A percentile compares a stretch with the other conserved stretches of the same genome.
Conservation (phyloP, 208 protist species). For the Trypanosoma boissoni region DNA sequence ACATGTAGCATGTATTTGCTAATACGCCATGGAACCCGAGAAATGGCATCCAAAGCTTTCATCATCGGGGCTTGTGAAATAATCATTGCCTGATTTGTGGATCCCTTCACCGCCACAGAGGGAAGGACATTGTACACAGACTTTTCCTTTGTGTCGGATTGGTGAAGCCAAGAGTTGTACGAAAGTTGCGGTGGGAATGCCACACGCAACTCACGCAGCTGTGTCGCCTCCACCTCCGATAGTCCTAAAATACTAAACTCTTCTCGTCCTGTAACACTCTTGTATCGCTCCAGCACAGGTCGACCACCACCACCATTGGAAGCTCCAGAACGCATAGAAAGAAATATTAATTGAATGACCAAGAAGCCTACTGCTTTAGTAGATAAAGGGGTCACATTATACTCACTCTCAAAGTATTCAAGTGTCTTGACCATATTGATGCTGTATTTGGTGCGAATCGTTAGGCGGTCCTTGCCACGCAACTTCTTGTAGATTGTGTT, state of each 20-base stretch:
- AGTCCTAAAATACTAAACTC: slow-evolving; percentile 73
- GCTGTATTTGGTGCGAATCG: slow-evolving; percentile 55
- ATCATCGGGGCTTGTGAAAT: slow-evolving; percentile 91
- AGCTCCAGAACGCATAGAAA: slow-evolving; percentile 41
- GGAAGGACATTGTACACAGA: slow-evolving; percentile 90
- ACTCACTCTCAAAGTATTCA: slow-evolving; percentile 87
- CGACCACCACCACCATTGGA: slow-evolving; percentile 28
- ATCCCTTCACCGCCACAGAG: slow-evolving; percentile 83
- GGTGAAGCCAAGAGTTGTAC: slow-evolving; percentile 87
- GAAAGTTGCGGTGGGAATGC: slow-evolving; percentile 88
- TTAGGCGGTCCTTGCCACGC: slow-evolving; percentile 51
- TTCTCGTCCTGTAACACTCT: slow-evolving; percentile 41
- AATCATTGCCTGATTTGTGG: slow-evolving; percentile 90
- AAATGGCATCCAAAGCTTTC: slow-evolving; percentile 88
- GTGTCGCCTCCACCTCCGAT: slow-evolving; percentile 53
- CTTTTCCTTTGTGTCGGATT: slow-evolving; percentile 88
- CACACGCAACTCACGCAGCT: slow-evolving; percentile 75
- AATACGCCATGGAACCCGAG: slow-evolving; percentile 89
- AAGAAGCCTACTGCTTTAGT: slow-evolving; percentile 78
- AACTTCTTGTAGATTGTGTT: slow-evolving; percentile 69
- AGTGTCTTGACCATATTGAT: slow-evolving; percentile 84
- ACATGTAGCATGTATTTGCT: slow-evolving; percentile 93
- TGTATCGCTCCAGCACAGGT: slow-evolving; percentile 67
- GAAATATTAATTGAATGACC: slow-evolving; percentile 72
- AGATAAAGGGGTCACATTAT: slow-evolving; percentile 48